phyloP scores from a whole-genome alignment of 2,329 filamentous ascomycete genomes.

The Neobulgaria alba region DNA sequence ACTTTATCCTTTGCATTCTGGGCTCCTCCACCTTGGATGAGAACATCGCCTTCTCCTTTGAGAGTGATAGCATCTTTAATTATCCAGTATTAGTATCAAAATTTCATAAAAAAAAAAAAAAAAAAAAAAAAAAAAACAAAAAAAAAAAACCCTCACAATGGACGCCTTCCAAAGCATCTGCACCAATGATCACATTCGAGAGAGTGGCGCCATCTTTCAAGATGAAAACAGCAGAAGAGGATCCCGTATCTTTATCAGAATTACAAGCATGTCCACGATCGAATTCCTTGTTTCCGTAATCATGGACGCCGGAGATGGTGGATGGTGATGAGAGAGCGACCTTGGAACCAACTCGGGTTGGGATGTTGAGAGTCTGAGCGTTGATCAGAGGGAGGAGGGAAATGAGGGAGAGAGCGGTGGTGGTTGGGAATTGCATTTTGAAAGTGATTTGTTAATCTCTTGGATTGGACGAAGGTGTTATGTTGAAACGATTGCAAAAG shows the following conservation, averaged over 20 bases:
- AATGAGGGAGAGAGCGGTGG: no score
- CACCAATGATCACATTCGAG: constrained; percentile 45
- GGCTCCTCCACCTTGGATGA: constrained; percentile 31
- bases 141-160: constrained; percentile 36
- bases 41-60: constrained; percentile 26
- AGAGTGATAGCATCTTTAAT: constrained; percentile 27
- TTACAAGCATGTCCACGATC: constrained; percentile 18
- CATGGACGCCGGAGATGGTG: constrained; percentile 11
- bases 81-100: no score
- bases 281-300: constrained; percentile 19
- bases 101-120: no score
- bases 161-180: constrained; percentile 41
- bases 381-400: no score
- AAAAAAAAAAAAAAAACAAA: no score
- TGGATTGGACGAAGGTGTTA: no score
- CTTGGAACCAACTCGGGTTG: no score
- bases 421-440: no score
- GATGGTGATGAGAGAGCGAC: no score
- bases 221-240: constrained; percentile 40
- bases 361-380: no score
- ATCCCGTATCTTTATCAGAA: constrained; percentile 16
- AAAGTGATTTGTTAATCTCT: no score
- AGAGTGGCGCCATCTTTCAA: constrained; percentile 41
- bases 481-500: no score
- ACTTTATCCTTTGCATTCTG: constrained; percentile 30